Conservation (phyloP, 495 filamentous ascomycete genomes). For the Penicillium egyptiacum region DNA sequence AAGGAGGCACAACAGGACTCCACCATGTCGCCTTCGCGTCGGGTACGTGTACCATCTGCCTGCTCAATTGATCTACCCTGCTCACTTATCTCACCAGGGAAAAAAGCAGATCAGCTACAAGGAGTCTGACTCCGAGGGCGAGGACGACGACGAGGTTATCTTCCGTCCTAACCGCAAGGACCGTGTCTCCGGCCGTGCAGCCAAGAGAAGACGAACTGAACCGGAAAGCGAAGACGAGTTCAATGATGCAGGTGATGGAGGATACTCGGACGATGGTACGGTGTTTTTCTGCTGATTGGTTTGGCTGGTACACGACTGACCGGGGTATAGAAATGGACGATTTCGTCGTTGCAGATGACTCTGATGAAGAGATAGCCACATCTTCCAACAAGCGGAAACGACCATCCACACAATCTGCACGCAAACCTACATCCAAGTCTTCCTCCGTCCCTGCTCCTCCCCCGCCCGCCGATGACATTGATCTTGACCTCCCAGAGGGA, state of each 20-base stretch:
- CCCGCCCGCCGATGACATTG: constrained; percentile 51
- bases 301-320: constrained; percentile 19
- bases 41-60: constrained; percentile 31
- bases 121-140: constrained; percentile 53
- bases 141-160: constrained; percentile 56
- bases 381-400: constrained; percentile 73
- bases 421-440: constrained; percentile 60
- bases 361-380: constrained; percentile 65
- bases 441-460: constrained; percentile 51
- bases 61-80: not conserved
- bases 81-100: constrained; percentile 30
- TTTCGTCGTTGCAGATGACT: constrained; percentile 80
- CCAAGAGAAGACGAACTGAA: constrained; percentile 54
- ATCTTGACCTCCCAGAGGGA: constrained; percentile 50
- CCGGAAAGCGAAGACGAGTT: constrained; percentile 70
- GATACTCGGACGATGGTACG: constrained; percentile 60
- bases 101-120: constrained; percentile 50
- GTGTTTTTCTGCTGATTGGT: constrained; percentile 14
- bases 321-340: constrained; percentile 67
- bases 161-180: constrained; percentile 45
- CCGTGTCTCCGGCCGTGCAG: constrained; percentile 32
- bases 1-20: constrained; percentile 20
- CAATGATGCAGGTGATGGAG: constrained; percentile 52
- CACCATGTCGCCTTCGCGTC: constrained; percentile 46
- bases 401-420: constrained; percentile 47